Evolutionary conservation across 371 early-diverging fungal species (phyloP), one percentile per base, ranked within the genome.

Genomic region (Syncephalastrum monosporum): DNA sequence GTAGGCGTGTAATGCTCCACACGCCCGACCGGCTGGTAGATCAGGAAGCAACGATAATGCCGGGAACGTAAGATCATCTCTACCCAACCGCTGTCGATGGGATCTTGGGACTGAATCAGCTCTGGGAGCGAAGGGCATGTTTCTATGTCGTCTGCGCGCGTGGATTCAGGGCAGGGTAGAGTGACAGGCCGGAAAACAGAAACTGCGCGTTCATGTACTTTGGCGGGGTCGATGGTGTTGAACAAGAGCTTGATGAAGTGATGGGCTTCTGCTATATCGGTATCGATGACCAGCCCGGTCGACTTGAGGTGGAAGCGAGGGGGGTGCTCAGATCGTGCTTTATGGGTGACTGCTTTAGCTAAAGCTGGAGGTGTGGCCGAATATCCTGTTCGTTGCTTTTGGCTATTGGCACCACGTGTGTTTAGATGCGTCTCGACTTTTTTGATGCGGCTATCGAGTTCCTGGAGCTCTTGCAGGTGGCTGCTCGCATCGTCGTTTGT

Each of bases 211-310:
- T 65, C 21, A 17, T 49, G 51, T 17, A 65, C 44, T 15, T 52
- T 46, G 1, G 21, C 42, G 12, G 55, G 42, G 21, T 65, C 45
- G 29, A 65, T 45, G 10, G 60, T 50, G n/a, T 46, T 55, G 21
- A 56, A 53, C 29, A 65, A 27, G 12, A 60, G 45, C 19, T 60
- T 59, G 16, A 65, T 44, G 24, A 65, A 65, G 53, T 65, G 65
- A 33, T 65, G 60, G 1, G 60, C 52, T 52, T 65, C 65, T 0
- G 47, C 53, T 3, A 65, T 57, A 13, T 53, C 49, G 7, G 65
- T 65, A 13, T 60, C 50, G 23, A 65, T 60, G 25, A 38, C 24
- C 12, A 65, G 17, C 5, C 60, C 60, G 1, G 3, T 33, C 1
- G 38, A 33, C 38, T 33, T 10, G 38, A 33, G 38, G 38, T 33